These are phyloP conservation scores for Botrytis byssoidea DNA, from an alignment of 2,329 filamentous ascomycete species.

Conservation along the genomic window DNA sequence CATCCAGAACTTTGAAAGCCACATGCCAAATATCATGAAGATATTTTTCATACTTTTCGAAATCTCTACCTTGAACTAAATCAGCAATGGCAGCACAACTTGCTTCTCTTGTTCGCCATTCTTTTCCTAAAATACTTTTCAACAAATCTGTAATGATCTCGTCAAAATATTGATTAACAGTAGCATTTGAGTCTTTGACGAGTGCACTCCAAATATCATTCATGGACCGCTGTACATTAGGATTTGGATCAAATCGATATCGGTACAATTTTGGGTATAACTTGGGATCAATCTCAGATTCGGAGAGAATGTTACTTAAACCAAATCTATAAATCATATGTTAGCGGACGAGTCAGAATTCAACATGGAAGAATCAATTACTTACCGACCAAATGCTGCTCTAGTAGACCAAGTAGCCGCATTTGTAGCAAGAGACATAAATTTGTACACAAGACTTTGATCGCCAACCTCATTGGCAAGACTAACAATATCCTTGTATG, in stretches of 20 bases:
- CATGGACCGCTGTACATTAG: slow-evolving; percentile 92
- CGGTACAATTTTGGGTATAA: slow-evolving; percentile 93
- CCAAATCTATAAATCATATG: slow-evolving; percentile 56
- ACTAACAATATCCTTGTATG: slow-evolving; percentile 95
- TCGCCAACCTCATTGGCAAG: slow-evolving; percentile 96
- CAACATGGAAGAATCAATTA: neutral
- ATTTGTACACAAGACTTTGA: slow-evolving; percentile 93
- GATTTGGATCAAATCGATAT: slow-evolving; percentile 92
- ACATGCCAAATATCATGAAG: slow-evolving; percentile 82
- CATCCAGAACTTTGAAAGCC: slow-evolving; percentile 88
- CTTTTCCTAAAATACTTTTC: slow-evolving; percentile 79
- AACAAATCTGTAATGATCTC: slow-evolving; percentile 85
- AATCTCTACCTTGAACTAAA: slow-evolving; percentile 76
- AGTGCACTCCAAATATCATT: slow-evolving; percentile 95
- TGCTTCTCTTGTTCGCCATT: slow-evolving; percentile 91
- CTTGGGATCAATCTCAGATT: slow-evolving; percentile 85
- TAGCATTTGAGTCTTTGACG: slow-evolving; percentile 80
- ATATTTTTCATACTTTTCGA: slow-evolving; percentile 76
- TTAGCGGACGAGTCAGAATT: neutral
- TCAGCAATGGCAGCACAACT: slow-evolving; percentile 89
- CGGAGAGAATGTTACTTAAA: slow-evolving; percentile 85
- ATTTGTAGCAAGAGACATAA: slow-evolving; percentile 96
- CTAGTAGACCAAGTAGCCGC: slow-evolving; percentile 97
- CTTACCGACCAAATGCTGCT: slow-evolving; percentile 77
- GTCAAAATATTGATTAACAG: slow-evolving; percentile 80